A percentile compares a stretch with the other conserved stretches of the same genome.
phyloP scores from a whole-genome alignment of 2,329 filamentous ascomycete species.

The Penicillium sclerotiorum region DNA sequence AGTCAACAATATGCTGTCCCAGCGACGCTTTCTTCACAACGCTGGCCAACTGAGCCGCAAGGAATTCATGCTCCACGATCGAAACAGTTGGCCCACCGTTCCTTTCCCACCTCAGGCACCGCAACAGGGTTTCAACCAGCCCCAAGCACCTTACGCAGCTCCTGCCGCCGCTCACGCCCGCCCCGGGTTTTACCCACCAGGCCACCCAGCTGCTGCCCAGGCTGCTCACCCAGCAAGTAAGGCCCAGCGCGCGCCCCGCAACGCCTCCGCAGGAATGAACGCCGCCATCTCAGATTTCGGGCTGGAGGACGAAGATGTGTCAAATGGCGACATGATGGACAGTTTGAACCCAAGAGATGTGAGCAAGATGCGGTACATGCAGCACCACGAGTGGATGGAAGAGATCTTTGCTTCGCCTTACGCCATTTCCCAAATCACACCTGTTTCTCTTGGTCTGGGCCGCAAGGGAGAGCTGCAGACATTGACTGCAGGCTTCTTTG shows the following conservation, averaged over 20 bases:
- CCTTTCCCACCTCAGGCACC: slow-evolving; percentile 62
- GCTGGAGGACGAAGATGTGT: slow-evolving; percentile 86
- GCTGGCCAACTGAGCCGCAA: slow-evolving; percentile 84
- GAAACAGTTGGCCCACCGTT: slow-evolving; percentile 86
- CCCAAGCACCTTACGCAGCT: slow-evolving; percentile 46
- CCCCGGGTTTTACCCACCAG: slow-evolving; percentile 40
- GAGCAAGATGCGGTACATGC: slow-evolving; percentile 80
- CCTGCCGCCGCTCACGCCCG: slow-evolving; percentile 35
- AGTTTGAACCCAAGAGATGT: slow-evolving; percentile 87
- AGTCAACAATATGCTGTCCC: slow-evolving; percentile 44
- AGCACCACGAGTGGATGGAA: slow-evolving; percentile 99
- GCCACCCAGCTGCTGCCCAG: slow-evolving; percentile 31
- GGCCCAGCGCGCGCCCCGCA: slow-evolving; percentile 47
- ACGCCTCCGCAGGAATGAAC: slow-evolving; percentile 40
- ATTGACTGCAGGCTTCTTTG: slow-evolving; percentile 83
- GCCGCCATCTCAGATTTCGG: slow-evolving; percentile 48
- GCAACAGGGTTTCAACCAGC: slow-evolving; percentile 56
- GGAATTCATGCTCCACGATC: slow-evolving; percentile 92
- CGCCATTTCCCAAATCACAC: slow-evolving; percentile 78
- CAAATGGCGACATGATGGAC: slow-evolving; percentile 86
- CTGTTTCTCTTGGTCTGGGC: slow-evolving; percentile 83
- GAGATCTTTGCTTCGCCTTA: slow-evolving; percentile 93
- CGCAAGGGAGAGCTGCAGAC: slow-evolving; percentile 78
- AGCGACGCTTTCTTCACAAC: slow-evolving; percentile 63
- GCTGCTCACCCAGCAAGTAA: slow-evolving; percentile 34